Conservation (phyloP, 345 rosid species). For the Gossypium thurberi region DNA sequence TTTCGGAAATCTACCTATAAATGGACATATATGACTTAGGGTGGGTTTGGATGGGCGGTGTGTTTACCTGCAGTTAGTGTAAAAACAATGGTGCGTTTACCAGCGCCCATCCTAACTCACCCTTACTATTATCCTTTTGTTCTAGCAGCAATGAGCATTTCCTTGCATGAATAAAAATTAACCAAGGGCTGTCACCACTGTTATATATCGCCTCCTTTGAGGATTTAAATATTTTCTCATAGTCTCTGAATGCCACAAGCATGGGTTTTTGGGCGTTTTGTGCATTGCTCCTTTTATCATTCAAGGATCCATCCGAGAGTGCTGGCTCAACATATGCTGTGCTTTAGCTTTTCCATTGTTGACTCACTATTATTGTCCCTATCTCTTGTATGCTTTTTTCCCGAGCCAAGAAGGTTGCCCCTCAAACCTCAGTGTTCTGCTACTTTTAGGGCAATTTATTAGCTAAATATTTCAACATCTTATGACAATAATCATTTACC, state of each 20-base stretch:
- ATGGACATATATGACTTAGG: not conserved
- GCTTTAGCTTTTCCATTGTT: not conserved
- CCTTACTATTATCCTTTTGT: no score
- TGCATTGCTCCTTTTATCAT: not conserved
- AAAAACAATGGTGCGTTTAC: no score
- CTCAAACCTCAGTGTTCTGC: not conserved
- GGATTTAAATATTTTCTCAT: not conserved
- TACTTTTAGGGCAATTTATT: not conserved
- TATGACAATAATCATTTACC: not conserved
- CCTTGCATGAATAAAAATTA: not conserved
- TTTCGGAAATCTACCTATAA: not conserved
- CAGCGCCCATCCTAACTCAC: no score
- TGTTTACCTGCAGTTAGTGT: no score
- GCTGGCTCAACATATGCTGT: not conserved
- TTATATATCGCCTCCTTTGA: not conserved
- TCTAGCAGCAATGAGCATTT: not conserved
- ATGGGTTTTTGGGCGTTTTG: not conserved
- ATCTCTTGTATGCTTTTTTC: not conserved
- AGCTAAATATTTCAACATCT: not conserved
- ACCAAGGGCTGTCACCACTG: not conserved
- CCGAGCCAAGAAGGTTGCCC: not conserved
- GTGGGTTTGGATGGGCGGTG: no score
- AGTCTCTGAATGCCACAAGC: not conserved
- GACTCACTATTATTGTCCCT: not conserved
- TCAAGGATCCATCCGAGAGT: not conserved